Evolutionary conservation across 179 eudicot species (phyloP).

Genomic region (Heliamphora ciliata): DNA sequence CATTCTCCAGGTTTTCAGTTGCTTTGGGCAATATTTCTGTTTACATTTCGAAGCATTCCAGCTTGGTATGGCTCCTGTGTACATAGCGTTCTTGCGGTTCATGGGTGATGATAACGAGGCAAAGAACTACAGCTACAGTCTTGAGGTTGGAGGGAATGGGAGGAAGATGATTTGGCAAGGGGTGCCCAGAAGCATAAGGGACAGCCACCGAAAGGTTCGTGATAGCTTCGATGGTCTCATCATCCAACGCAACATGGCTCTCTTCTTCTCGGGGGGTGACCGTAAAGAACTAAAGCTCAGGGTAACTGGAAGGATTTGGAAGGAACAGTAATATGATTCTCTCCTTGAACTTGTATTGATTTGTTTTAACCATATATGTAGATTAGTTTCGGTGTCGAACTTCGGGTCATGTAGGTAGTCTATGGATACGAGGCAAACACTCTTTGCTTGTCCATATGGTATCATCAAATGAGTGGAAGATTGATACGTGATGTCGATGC

Average conservation of each 20-base stretch:
- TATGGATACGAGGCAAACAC: slow-evolving; percentile 26
- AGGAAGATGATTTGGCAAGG: slow-evolving; percentile 60
- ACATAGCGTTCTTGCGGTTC: slow-evolving; percentile 48
- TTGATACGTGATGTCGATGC: neutral
- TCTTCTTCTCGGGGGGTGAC: slow-evolving; percentile 54
- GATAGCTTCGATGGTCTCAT: slow-evolving; percentile 58
- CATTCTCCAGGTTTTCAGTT: slow-evolving; percentile 56
- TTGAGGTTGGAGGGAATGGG: slow-evolving; percentile 53
- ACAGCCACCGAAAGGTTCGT: slow-evolving; percentile 51
- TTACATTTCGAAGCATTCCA: slow-evolving; percentile 62
- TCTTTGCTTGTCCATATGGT: slow-evolving; percentile 32
- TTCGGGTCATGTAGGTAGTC: neutral
- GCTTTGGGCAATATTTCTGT: slow-evolving; percentile 72
- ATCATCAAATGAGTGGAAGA: slow-evolving; percentile 5
- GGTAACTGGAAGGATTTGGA: slow-evolving; percentile 54
- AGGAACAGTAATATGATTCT: slow-evolving; percentile 27
- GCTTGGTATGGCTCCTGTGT: slow-evolving; percentile 41
- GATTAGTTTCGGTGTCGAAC: neutral
- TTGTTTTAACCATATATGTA: neutral
- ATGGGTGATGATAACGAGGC: slow-evolving; percentile 58
- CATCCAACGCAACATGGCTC: slow-evolving; percentile 55
- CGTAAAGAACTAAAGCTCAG: slow-evolving; percentile 51
- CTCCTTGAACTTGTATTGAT: neutral
- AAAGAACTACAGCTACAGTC: slow-evolving; percentile 52
- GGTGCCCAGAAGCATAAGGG: slow-evolving; percentile 52